Evolutionary conservation across 1,284 basidiomycete genomes (phyloP), one percentile per base, ranked within the genome.

Genomic region (Thecaphora thlaspeos): DNA sequence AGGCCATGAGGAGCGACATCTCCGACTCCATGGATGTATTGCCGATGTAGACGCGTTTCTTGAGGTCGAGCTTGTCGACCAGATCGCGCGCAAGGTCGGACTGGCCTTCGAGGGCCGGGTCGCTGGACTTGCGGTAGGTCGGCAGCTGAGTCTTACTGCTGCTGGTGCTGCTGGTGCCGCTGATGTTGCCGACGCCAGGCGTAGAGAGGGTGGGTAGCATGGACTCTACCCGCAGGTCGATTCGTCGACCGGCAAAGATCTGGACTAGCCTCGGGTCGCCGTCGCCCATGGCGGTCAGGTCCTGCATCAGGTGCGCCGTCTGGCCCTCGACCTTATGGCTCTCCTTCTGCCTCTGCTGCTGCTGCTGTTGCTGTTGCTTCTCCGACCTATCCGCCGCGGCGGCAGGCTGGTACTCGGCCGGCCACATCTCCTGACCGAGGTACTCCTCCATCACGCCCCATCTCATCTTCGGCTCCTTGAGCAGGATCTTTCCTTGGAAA

Each of bases 11-110:
- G 40, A 98, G 81, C 1, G 90, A 92, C 61, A 96, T 88, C 75
- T 96, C 91, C 1, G 92, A 86, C 71, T 97, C 93, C 95, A 99
- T 99, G 68, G 89, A 90, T 0, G 95, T 99, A 70, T 95, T 99
- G 10, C 95, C 94, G 75, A 87, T 97, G 76, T 91, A 76, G 28
- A 82, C 81, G 8, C 95, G 84, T 73, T 91, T 90, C 79, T 96
- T 97, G 50, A 99, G 87, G 65, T 92, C 77, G 49, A 79, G 79
- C 32, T 61, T 58, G 46, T 79, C 77, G 37, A 80, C 73, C 39
- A 80, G 57, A 47, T 73, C 61, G 56, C 47, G 32, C 10, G 70
- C 73, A 12, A 65, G 48, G 3, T 57, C 62, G 2, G 43, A 53
- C 51, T 65, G 62, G 4, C 57, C 62, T n/a, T 65, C 62, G 26